A percentile compares a stretch with the other conserved stretches of the same genome.
Evolutionary conservation across 2,329 filamentous ascomycete genomes (phyloP).

Genomic region (Gyromitra esculenta): DNA sequence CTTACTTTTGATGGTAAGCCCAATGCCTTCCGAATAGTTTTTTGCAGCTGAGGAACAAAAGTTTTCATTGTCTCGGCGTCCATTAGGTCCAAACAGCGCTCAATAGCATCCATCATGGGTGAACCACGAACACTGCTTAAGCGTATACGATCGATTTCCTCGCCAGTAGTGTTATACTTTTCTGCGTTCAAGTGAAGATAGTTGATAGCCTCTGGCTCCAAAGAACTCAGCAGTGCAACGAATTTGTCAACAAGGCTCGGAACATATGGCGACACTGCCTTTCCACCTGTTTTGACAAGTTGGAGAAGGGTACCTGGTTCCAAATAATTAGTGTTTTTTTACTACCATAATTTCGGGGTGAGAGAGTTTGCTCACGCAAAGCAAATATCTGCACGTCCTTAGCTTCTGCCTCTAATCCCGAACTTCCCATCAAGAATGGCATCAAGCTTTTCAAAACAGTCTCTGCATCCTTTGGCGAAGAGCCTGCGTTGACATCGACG

Average conservation of each 20-base stretch:
- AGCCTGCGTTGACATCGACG: slow-evolving; percentile 56
- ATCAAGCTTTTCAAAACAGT: slow-evolving; percentile 81
- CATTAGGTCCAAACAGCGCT: slow-evolving; percentile 84
- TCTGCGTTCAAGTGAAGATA: slow-evolving; percentile 90
- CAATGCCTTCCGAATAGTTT: slow-evolving; percentile 83
- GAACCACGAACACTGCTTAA: slow-evolving; percentile 83
- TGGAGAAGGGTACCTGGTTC: slow-evolving; percentile 78
- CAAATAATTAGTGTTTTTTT: background rate
- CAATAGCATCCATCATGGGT: slow-evolving; percentile 90
- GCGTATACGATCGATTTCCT: slow-evolving; percentile 88
- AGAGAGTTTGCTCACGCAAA: slow-evolving; percentile 58
- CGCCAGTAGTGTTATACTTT: slow-evolving; percentile 83
- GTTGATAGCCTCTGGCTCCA: slow-evolving; percentile 89
- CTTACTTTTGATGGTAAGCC: slow-evolving; percentile 83
- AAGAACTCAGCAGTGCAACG: slow-evolving; percentile 81
- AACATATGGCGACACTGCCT: slow-evolving; percentile 80
- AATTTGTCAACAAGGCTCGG: slow-evolving; percentile 82
- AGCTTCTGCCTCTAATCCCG: slow-evolving; percentile 86
- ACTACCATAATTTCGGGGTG: background rate
- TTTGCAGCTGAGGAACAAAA: slow-evolving; percentile 76
- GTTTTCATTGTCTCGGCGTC: slow-evolving; percentile 80
- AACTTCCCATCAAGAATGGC: slow-evolving; percentile 87
- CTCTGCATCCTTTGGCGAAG: slow-evolving; percentile 56
- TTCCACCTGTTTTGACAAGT: slow-evolving; percentile 88
- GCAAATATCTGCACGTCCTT: slow-evolving; percentile 88